A percentile compares a stretch with the other conserved stretches of the same genome.
Evolutionary conservation across 148 eudicot species (phyloP).

Genomic region (Polygonum aviculare): DNA sequence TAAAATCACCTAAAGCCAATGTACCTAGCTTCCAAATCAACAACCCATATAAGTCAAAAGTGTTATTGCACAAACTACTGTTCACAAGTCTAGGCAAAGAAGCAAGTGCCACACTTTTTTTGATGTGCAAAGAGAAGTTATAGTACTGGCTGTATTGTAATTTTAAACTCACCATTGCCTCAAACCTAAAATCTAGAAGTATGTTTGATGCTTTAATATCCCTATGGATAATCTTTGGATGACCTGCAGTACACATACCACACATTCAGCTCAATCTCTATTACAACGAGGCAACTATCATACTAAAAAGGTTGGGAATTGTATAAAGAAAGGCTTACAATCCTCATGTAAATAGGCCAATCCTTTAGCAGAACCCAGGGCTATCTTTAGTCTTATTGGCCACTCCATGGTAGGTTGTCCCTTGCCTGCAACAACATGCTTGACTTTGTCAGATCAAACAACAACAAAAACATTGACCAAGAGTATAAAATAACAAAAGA

Average conservation of each 20-base stretch:
- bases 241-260: slow-evolving; percentile 41
- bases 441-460: background rate
- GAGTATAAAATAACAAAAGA: background rate
- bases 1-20: background rate
- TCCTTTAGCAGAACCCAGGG: slow-evolving; percentile 16
- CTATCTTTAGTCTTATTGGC: slow-evolving; percentile 15
- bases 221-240: slow-evolving; percentile 94
- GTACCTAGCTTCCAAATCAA: background rate
- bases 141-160: background rate
- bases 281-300: background rate
- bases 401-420: slow-evolving; percentile 16
- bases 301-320: background rate
- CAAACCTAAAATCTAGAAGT: slow-evolving; percentile 73
- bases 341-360: slow-evolving; percentile 17
- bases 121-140: background rate
- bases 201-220: slow-evolving; percentile 97
- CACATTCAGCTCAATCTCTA: slow-evolving; percentile 12
- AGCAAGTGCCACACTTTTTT: background rate
- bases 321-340: slow-evolving; percentile 10
- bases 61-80: background rate
- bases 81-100: background rate
- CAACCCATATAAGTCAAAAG: background rate
- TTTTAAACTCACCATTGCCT: slow-evolving; percentile 61
- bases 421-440: slow-evolving; percentile 7
- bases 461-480: background rate